Conservation (phyloP, 441 rosid genomes). For the Pelargonium fulgidum region DNA sequence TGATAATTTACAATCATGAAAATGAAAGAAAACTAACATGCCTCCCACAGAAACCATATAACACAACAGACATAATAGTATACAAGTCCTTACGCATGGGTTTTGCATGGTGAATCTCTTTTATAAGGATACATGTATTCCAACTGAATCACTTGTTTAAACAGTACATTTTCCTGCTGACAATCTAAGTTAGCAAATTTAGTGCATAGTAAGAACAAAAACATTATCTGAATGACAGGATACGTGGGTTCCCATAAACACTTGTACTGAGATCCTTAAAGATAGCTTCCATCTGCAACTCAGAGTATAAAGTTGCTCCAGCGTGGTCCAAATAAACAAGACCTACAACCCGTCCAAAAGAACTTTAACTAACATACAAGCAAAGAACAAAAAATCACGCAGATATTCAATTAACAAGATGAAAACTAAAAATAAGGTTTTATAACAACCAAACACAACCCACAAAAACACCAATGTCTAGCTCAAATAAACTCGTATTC, state of each 20-base stretch:
- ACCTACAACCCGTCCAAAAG: slow-evolving; percentile 38
- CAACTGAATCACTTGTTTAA: neutral
- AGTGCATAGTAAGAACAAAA: slow-evolving; percentile 5
- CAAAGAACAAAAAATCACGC: neutral
- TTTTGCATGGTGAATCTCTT: neutral
- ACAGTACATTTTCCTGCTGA: neutral
- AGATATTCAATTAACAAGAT: neutral
- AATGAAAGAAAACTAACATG: neutral
- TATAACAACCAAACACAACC: neutral
- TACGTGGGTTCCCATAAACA: slow-evolving; percentile 95
- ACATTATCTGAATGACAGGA: slow-evolving; percentile 32
- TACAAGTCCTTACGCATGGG: neutral
- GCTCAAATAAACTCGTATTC: neutral
- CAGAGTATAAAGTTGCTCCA: slow-evolving; percentile 90
- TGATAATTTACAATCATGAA: slow-evolving; percentile 8
- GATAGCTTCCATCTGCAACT: slow-evolving; percentile 77
- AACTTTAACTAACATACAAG: neutral
- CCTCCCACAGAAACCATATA: neutral
- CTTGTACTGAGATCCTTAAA: slow-evolving; percentile 50
- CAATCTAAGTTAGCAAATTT: neutral
- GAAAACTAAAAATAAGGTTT: neutral
- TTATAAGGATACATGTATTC: neutral
- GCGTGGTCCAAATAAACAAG: slow-evolving; percentile 83
- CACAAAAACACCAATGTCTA: neutral
- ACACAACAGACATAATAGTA: neutral